Evolutionary conservation across 2,329 filamentous ascomycete species (phyloP).

Genomic region (Colletotrichum sp.): DNA sequence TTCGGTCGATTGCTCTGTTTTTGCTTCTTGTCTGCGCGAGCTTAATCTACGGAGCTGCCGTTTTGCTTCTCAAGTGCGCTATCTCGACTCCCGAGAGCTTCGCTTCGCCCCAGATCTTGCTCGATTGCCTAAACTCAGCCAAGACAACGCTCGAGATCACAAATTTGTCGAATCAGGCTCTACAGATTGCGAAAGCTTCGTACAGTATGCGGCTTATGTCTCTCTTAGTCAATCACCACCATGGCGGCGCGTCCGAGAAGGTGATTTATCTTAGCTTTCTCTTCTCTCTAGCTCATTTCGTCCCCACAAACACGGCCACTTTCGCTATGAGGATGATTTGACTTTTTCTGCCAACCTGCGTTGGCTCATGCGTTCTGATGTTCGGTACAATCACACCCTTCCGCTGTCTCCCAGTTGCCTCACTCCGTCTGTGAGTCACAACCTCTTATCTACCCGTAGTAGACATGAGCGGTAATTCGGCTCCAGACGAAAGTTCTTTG

Average conservation of each 20-base stretch:
- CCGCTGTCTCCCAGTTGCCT: too few species aligned
- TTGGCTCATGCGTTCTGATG: not conserved
- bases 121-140: not conserved
- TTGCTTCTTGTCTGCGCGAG: not conserved
- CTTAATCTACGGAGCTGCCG: not conserved
- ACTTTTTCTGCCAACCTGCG: not conserved
- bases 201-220: not conserved
- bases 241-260: not conserved
- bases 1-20: not conserved
- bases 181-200: not conserved
- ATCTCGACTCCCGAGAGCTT: not conserved
- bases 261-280: not conserved
- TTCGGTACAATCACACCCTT: not conserved
- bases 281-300: not conserved
- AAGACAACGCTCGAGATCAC: not conserved
- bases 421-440: not conserved
- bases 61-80: not conserved
- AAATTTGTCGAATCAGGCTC: not conserved
- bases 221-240: not conserved
- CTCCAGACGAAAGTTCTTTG: not conserved
- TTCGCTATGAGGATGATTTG: not conserved
- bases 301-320: not conserved
- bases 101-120: not conserved
- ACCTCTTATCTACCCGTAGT: not conserved
- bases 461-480: not conserved